Percentiles rank a stretch among this genome's conserved stretches.
Conservation (phyloP, 2,329 filamentous ascomycete species). For the Bimuria novae-zelandiae region DNA sequence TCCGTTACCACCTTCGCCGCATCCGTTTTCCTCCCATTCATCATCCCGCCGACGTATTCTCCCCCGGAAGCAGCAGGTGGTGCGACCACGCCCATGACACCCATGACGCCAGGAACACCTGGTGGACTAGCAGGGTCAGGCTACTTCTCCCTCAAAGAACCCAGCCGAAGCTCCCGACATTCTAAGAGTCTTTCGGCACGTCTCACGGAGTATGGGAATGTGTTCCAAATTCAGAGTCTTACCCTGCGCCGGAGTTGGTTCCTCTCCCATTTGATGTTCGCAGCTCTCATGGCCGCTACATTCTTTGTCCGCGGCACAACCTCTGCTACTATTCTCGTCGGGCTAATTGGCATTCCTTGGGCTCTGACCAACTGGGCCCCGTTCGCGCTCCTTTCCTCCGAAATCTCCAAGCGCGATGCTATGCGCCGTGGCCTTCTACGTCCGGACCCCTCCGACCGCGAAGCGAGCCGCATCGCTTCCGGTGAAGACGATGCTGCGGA, state of each 20-base stretch:
- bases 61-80: conserved; percentile 43
- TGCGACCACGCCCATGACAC: conserved; percentile 48
- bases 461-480: conserved; percentile 46
- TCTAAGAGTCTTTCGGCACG: conserved; percentile 29
- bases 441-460: conserved; percentile 41
- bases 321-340: conserved; percentile 76
- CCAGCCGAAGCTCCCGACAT: conserved; percentile 20
- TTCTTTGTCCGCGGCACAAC: conserved; percentile 74
- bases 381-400: conserved; percentile 91
- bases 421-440: conserved; percentile 59
- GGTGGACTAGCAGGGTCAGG: conserved; percentile 39
- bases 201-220: conserved; percentile 54
- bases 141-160: conserved; percentile 37
- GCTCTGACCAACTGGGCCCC: conserved; percentile 92
- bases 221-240: conserved; percentile 76
- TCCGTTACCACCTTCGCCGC: conserved; percentile 81
- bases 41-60: conserved; percentile 80
- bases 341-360: conserved; percentile 87
- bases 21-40: conserved; percentile 82
- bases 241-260: conserved; percentile 91
- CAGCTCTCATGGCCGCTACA: conserved; percentile 79
- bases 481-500: conserved; percentile 60
- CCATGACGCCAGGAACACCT: conserved; percentile 40
- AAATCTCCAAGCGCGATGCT: conserved; percentile 82
- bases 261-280: conserved; percentile 81